Conservation (phyloP, 139 green algal genomes). For the Chlorella sp. region DNA sequence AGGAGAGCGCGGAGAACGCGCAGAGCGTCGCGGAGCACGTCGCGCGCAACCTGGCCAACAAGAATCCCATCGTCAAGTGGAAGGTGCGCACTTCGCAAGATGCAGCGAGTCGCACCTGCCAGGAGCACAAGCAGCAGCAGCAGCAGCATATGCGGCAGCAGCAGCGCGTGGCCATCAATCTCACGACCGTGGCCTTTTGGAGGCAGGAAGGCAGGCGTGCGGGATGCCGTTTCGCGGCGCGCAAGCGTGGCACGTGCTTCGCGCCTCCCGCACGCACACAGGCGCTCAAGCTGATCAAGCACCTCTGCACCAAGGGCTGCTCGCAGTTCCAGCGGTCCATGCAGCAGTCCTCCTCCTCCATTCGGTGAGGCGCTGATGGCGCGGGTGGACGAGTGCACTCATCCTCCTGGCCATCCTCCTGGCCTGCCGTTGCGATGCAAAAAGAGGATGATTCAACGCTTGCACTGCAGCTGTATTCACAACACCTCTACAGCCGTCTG, state of each 20-base stretch:
- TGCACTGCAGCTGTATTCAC: background rate
- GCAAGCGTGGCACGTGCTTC: too few species aligned
- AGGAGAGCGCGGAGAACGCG: slow-evolving; percentile 27
- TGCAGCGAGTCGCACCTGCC: background rate
- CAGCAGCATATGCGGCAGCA: background rate
- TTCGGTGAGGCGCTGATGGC: too few species aligned
- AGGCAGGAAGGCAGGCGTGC: too few species aligned
- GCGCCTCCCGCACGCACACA: slow-evolving; percentile 22
- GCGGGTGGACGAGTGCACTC: too few species aligned
- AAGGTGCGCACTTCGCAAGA: slow-evolving; percentile 42
- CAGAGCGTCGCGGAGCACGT: slow-evolving; percentile 47
- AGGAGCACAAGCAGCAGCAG: background rate
- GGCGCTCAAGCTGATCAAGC: slow-evolving; percentile 66
- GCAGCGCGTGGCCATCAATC: background rate
- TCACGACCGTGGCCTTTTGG: too few species aligned
- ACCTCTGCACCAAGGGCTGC: slow-evolving; percentile 55
- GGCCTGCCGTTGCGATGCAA: too few species aligned
- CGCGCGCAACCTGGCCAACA: slow-evolving; percentile 41
- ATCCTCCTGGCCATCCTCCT: too few species aligned
- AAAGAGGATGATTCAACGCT: background rate
- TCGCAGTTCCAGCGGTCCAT: slow-evolving; percentile 57
- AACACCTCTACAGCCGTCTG: background rate
- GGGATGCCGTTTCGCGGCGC: too few species aligned
- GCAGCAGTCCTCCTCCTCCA: slow-evolving; percentile 32
- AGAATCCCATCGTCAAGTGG: slow-evolving; percentile 60